phyloP scores from a whole-genome alignment of 2,329 filamentous ascomycete species.

The Paramyrothecium roridum region DNA sequence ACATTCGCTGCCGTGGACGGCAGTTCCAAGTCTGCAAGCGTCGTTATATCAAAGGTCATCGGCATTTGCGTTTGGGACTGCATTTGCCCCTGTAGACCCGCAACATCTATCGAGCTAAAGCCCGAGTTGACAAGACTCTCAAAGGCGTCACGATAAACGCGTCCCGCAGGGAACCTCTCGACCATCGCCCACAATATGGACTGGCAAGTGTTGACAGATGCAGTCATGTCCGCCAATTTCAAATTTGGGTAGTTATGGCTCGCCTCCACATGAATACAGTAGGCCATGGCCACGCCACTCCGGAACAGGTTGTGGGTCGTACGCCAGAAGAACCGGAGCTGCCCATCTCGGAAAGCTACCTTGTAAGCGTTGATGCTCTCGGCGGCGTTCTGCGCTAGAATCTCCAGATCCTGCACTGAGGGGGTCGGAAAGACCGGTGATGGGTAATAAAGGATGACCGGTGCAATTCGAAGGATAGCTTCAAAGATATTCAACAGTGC shows the following conservation, averaged over 20 bases:
- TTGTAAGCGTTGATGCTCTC: slow-evolving; percentile 14
- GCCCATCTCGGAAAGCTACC: slow-evolving; percentile 12
- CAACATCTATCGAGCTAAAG: not conserved
- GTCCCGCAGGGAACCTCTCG: slow-evolving; percentile 18
- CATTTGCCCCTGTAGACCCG: not conserved
- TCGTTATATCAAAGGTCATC: slow-evolving; percentile 5
- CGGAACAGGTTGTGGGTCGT: slow-evolving; percentile 20
- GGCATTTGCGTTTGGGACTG: not conserved
- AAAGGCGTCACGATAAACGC: slow-evolving; percentile 19
- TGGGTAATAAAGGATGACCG: slow-evolving; percentile 16
- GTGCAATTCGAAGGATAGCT: slow-evolving; percentile 9
- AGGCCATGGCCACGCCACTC: slow-evolving; percentile 13
- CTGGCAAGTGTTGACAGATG: slow-evolving; percentile 13
- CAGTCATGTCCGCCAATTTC: slow-evolving; percentile 2
- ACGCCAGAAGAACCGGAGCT: slow-evolving; percentile 23
- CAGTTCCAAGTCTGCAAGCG: not conserved
- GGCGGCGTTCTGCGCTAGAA: slow-evolving; percentile 12
- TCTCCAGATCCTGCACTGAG: slow-evolving; percentile 6
- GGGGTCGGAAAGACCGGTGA: slow-evolving; percentile 11
- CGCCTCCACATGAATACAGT: slow-evolving; percentile 10
- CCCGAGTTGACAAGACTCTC: slow-evolving; percentile 11
- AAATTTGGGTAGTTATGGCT: not conserved
- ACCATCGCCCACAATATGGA: slow-evolving; percentile 24
- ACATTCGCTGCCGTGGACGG: slow-evolving; percentile 6
- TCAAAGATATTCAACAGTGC: slow-evolving; percentile 17